A percentile compares a stretch with the other conserved stretches of the same genome.
These are phyloP conservation scores for Carex myosuroides DNA, from an alignment of 176 grass and related monocot genomes.

Conservation along the genomic window DNA sequence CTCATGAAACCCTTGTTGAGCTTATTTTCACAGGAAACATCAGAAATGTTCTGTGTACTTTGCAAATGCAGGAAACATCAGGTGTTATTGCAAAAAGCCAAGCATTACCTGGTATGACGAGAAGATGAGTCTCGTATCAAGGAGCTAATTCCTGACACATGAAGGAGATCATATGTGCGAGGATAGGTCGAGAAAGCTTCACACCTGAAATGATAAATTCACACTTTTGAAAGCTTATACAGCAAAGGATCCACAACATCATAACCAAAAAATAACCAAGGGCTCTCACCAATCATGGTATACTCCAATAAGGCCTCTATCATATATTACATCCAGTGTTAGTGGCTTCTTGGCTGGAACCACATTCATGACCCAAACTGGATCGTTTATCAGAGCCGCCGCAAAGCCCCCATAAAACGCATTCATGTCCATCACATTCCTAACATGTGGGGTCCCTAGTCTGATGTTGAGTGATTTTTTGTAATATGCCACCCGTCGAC, in stretches of 20 bases:
- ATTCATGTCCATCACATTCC: slow-evolving; percentile 96
- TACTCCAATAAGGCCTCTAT: slow-evolving; percentile 81
- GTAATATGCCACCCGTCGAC: slow-evolving; percentile 57
- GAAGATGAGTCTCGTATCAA: slow-evolving; percentile 48
- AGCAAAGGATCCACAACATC: neutral
- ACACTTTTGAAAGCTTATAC: neutral
- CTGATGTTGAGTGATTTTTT: slow-evolving; percentile 72
- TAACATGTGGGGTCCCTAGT: slow-evolving; percentile 48
- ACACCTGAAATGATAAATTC: slow-evolving; percentile 53
- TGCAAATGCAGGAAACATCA: neutral
- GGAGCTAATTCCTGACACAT: slow-evolving; percentile 65
- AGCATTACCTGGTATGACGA: slow-evolving; percentile 53
- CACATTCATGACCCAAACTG: slow-evolving; percentile 97
- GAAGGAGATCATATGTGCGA: slow-evolving; percentile 91
- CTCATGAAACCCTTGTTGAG: neutral
- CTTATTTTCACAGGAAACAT: neutral
- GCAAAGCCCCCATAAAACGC: slow-evolving; percentile 77
- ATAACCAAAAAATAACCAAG: neutral
- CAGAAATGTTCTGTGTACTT: neutral
- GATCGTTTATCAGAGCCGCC: slow-evolving; percentile 50
- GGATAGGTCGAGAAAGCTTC: slow-evolving; percentile 94
- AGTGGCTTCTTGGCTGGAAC: slow-evolving; percentile 60
- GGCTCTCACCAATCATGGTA: slow-evolving; percentile 85
- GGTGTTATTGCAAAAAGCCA: neutral
- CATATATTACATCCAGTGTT: slow-evolving; percentile 73